A percentile compares a stretch with the other conserved stretches of the same genome.
Conservation (phyloP, 129 eudicot species). For the Logfia minima region DNA sequence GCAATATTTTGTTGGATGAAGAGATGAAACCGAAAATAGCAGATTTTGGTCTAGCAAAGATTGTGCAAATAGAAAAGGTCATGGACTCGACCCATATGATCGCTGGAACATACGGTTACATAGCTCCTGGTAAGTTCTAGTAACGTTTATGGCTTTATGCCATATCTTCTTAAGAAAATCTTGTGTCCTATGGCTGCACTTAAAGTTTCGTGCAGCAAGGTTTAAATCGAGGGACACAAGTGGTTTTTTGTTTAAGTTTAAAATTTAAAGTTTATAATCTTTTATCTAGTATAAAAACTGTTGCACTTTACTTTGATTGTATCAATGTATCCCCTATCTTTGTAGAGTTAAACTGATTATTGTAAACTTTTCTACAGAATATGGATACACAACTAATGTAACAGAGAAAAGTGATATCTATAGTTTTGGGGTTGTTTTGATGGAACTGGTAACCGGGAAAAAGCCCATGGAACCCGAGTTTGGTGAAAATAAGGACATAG, state of each 20-base stretch:
- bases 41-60: conserved; percentile 66
- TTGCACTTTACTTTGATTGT: no score
- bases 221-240: no score
- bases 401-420: conserved; percentile 62
- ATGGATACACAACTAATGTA: conserved; percentile 60
- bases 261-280: background rate
- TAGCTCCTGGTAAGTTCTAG: conserved; percentile 58
- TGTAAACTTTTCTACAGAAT: conserved; percentile 35
- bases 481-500: conserved; percentile 62
- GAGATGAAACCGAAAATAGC: conserved; percentile 68
- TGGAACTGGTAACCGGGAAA: conserved; percentile 68
- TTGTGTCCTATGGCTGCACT: no score
- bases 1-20: conserved; percentile 65
- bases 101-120: conserved; percentile 70
- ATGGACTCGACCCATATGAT: conserved; percentile 45
- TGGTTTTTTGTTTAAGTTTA: no score
- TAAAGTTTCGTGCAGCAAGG: background rate
- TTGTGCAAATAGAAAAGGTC: conserved; percentile 39
- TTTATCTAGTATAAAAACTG: background rate
- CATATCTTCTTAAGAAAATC: background rate
- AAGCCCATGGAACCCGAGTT: conserved; percentile 54
- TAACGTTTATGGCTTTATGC: background rate
- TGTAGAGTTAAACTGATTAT: background rate
- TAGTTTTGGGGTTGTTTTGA: conserved; percentile 74
- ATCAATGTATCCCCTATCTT: no score